Percentiles rank a stretch among this genome's conserved stretches.
phyloP scores from a whole-genome alignment of 148 eudicot species.

The Vaccinium macrocarpon region DNA sequence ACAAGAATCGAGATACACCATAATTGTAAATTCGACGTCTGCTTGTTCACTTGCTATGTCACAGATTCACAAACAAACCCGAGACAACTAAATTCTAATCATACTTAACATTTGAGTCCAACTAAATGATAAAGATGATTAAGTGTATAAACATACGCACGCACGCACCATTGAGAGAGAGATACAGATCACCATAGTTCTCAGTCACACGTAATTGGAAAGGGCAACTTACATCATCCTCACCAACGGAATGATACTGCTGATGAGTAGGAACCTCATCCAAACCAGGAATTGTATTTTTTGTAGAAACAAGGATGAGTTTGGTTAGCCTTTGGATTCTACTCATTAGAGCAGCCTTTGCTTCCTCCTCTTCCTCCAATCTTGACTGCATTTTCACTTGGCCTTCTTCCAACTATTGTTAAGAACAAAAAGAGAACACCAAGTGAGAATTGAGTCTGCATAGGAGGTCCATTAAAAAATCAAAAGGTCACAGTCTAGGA shows the following conservation, averaged over 20 bases:
- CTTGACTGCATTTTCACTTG: conserved; percentile 96
- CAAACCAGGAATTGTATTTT: conserved; percentile 68
- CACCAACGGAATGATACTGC: conserved; percentile 44
- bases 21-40: background rate
- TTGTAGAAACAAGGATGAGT: conserved; percentile 92
- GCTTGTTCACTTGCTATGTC: background rate
- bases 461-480: background rate
- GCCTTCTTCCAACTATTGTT: conserved; percentile 90
- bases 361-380: conserved; percentile 97
- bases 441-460: background rate
- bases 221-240: conserved; percentile 59
- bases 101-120: background rate
- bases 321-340: conserved; percentile 96
- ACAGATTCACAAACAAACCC: background rate
- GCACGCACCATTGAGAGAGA: background rate
- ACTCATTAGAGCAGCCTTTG: conserved; percentile 98
- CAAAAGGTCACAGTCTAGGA: background rate
- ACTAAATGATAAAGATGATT: background rate
- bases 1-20: background rate
- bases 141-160: background rate
- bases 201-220: background rate
- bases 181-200: background rate
- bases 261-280: conserved; percentile 52
- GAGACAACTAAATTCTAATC: background rate
- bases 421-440: conserved; percentile 4